Base-by-base conservation (phyloP, 2,329 filamentous ascomycete species). In the Calonectria crousiana region DNA sequence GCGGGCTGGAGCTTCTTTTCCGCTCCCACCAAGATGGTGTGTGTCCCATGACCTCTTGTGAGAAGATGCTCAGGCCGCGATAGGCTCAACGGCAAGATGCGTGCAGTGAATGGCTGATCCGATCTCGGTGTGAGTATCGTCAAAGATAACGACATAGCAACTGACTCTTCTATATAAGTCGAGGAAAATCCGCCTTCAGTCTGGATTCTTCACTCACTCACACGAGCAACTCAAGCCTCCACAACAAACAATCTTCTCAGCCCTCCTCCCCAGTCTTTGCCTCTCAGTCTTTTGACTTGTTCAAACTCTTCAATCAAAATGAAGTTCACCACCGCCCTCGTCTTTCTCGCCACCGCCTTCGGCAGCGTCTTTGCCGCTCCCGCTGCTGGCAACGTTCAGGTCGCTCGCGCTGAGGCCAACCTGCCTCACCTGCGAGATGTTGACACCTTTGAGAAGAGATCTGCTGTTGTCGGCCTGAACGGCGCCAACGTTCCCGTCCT, bases 141-240 rank as follows among this genome's bases (percentile, higher is more conserved):
- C n/a, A 18, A 4, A 62, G 36, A 41, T 28, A 26, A 28, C 36
- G 34, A 62, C 14, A 41, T 62, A 0, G 23, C 23, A n/a, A 18
- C 36, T 2, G 11, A 20, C 20, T 41, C 16, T 41, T 62, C 56
- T 62, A 62, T 62, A 62, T 62, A 62, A 62, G 56, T 62, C 34
- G 23, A 41, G 4, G 10, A 13, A 62, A 41, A 30, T 18, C 56
- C 56, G 2, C 56, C 34, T 28, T 62, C 56, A 28, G 16, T 62
- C 38, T 62, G n/a, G 32, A 62, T 62, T 62, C 56, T 62, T 62
- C 56, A 62, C 56, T 62, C 56, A 62, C 56, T 62, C 56, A 62
- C 34, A 41, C 56, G 38, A 58, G n/a, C 53, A 58, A 62, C 56
- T 62, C 56, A 62, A 62, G 56, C 23, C 26, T 62, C 56, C 23